These are phyloP conservation scores for Xenosphaeropsis pyriputrescens DNA, from an alignment of 2,329 filamentous ascomycete genomes.

Conservation along the genomic window DNA sequence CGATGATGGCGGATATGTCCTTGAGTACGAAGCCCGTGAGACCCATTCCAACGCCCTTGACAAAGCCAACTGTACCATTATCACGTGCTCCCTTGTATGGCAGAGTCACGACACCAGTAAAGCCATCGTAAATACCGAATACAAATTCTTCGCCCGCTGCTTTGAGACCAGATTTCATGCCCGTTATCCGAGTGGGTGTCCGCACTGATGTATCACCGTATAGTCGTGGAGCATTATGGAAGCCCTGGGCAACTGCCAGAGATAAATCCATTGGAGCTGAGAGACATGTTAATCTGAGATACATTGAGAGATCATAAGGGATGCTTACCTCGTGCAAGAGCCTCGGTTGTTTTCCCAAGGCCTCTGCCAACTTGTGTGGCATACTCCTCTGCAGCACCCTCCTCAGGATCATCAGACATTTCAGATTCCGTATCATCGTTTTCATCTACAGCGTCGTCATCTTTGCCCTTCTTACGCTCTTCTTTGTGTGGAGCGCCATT, in stretches of 20 bases:
- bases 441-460: not conserved
- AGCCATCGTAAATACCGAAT: conserved; percentile 50
- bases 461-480: not conserved
- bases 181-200: conserved; percentile 46
- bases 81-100: conserved; percentile 41
- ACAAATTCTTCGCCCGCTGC: conserved; percentile 46
- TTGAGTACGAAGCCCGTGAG: conserved; percentile 50
- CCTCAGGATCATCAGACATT: conserved; percentile 9
- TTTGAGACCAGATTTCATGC: conserved; percentile 44
- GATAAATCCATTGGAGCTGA: conserved; percentile 43
- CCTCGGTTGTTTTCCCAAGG: conserved; percentile 13
- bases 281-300: conserved; percentile 5
- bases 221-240: conserved; percentile 55
- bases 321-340: conserved; percentile 7
- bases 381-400: conserved; percentile 10
- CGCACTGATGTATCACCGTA: conserved; percentile 59
- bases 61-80: conserved; percentile 36
- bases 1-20: conserved; percentile 44
- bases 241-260: conserved; percentile 49
- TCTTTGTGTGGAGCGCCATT: not conserved
- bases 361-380: conserved; percentile 13
- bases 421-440: conserved; percentile 6
- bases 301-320: not conserved
- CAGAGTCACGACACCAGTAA: conserved; percentile 45
- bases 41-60: conserved; percentile 41